phyloP scores from a whole-genome alignment of 1,284 basidiomycete genomes.

The Gymnopus androsaceus region DNA sequence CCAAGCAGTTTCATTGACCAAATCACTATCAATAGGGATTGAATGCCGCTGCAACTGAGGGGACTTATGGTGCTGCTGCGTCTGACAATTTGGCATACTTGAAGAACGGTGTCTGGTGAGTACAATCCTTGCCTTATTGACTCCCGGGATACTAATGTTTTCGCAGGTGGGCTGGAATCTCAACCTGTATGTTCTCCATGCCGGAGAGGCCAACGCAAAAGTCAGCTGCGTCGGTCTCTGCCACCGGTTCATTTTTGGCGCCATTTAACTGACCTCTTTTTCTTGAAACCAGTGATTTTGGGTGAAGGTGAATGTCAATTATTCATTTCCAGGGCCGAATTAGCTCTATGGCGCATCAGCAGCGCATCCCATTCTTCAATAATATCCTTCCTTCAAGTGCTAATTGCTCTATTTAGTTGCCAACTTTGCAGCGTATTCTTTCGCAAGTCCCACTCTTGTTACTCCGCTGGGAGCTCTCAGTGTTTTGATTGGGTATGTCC shows the following conservation, averaged over 20 bases:
- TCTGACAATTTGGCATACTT: constrained; percentile 87
- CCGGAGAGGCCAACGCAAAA: no score
- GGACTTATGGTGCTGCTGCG: constrained; percentile 54
- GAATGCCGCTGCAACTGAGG: constrained; percentile 72
- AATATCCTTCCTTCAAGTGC: background rate
- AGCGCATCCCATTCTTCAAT: background rate
- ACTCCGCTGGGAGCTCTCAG: constrained; percentile 95
- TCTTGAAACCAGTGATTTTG: constrained; percentile 66
- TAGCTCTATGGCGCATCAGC: no score
- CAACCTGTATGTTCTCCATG: constrained; percentile 80
- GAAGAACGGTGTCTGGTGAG: constrained; percentile 82
- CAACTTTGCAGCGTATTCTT: constrained; percentile 98
- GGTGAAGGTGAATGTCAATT: constrained; percentile 70
- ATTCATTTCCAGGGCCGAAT: background rate
- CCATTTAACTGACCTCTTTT: no score
- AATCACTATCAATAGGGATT: no score
- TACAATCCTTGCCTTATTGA: background rate
- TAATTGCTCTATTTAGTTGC: constrained; percentile 63
- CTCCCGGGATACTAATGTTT: background rate
- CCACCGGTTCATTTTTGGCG: no score
- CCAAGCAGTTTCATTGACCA: no score
- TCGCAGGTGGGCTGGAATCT: constrained; percentile 88
- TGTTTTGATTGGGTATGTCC: constrained; percentile 92
- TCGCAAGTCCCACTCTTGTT: constrained; percentile 96
- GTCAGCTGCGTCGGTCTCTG: constrained; percentile 12